Evolutionary conservation across 371 early-diverging fungal genomes (phyloP), one percentile per base, ranked within the genome.

Genomic region (Mortierella sp.): DNA sequence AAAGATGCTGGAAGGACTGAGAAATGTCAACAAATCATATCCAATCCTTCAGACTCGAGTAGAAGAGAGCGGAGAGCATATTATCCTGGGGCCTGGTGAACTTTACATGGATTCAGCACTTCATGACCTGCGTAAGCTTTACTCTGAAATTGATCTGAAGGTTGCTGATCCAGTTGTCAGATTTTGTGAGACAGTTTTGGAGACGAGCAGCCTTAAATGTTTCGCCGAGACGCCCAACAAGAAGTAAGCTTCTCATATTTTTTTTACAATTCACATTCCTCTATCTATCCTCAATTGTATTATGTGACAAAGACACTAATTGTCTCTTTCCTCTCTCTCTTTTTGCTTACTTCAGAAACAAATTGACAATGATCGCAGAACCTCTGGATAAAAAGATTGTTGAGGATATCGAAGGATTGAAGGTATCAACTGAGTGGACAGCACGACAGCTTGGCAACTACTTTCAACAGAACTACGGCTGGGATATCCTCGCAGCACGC

Each of bases 191-290:
- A 97, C 98, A 0, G 97, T 98, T 0, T 91, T 96, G 0, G 98
- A 98, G 79, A 96, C 96, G 7, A 96, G 96, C 19, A 89, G 96
- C 10, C 86, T 98, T 59, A 96, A 97, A 81, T 98, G 97, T 79
- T 97, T 94, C 86, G 97, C 97, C 9, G 96, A 97, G 83, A 96
- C 98, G 8, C 96, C 98, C n/a, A 99, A 99, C 88, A 95, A 96
- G 84, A 96, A 96, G 90, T 90, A 86, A 72, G 89, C 75, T 8
- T 29, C 29, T n/a, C 29, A 26, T 29, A 10, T n/a, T 37, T 37
- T 7, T 9, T 37, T 37, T 7, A 37, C 10, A 13, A 13, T 7
- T 37, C 10, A 7, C 10, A 9, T 37, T 37, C 13, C 40, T 37
- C 13, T 37, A 37, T 37, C n/a, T 37, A 37, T 37, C 13, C 13